These are phyloP conservation scores for Aspergillus costaricaensis DNA, from an alignment of 2,329 filamentous ascomycete genomes.

Conservation along the genomic window DNA sequence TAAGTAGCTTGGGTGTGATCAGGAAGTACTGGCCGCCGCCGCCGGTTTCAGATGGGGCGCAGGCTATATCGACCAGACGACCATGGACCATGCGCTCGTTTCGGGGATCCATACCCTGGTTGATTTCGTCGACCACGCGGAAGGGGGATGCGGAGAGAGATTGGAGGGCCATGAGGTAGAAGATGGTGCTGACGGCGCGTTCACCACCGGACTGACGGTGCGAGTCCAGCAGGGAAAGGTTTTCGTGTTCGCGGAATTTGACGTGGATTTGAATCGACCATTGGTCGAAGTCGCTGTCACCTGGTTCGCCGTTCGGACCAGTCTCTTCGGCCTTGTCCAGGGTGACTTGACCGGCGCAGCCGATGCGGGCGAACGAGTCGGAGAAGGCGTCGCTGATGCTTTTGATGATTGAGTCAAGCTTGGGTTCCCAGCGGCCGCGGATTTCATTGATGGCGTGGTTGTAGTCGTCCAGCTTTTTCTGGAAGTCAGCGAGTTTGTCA, in stretches of 20 bases:
- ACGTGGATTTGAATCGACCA: conserved; percentile 95
- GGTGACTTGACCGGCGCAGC: conserved; percentile 85
- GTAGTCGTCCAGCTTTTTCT: conserved; percentile 58
- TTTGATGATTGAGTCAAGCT: conserved; percentile 72
- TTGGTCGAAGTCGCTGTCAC: conserved; percentile 77
- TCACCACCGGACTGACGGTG: conserved; percentile 97
- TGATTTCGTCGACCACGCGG: conserved; percentile 98
- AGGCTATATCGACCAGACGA: conserved; percentile 97
- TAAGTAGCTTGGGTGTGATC: conserved; percentile 93
- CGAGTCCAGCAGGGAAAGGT: conserved; percentile 79
- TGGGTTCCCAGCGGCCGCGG: conserved; percentile 77
- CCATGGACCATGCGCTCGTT: conserved; percentile 98
- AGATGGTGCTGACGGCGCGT: conserved; percentile 93
- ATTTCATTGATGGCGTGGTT: conserved; percentile 64
- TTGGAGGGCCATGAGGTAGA: conserved; percentile 98
- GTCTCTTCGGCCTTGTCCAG: conserved; percentile 68
- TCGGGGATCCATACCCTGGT: conserved; percentile 98
- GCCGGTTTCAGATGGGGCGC: conserved; percentile 54
- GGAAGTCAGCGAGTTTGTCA: conserved; percentile 59
- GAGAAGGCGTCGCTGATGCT: conserved; percentile 89
- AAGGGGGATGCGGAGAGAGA: conserved; percentile 92
- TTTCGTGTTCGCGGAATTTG: conserved; percentile 87
- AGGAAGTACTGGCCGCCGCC: conserved; percentile 81
- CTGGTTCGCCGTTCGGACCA: conserved; percentile 33
- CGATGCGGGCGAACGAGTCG: conserved; percentile 91